phyloP scores from a whole-genome alignment of 106 monocot genomes.

The Dioscorea alata region DNA sequence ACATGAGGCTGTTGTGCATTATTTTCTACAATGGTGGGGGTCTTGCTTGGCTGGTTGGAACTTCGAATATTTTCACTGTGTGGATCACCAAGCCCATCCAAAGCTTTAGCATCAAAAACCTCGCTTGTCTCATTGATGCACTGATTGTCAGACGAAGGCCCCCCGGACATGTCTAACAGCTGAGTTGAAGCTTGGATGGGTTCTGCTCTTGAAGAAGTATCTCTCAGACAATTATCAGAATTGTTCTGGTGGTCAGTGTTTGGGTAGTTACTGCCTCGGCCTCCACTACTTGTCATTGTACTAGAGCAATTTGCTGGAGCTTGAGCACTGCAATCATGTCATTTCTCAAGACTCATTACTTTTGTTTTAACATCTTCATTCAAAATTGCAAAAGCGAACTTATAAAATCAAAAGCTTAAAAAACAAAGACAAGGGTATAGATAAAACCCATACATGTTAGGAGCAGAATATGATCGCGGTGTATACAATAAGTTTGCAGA shows the following conservation, averaged over 20 bases:
- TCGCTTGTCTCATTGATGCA: neutral
- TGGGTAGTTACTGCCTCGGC: neutral
- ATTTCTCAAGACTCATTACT: too few species aligned
- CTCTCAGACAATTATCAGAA: slow-evolving; percentile 14
- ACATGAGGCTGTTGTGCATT: neutral
- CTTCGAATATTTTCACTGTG: neutral
- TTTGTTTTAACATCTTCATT: too few species aligned
- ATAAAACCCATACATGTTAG: slow-evolving; percentile 29
- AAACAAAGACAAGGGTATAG: too few species aligned
- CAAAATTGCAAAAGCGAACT: too few species aligned
- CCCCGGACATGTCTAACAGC: neutral
- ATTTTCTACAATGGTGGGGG: neutral
- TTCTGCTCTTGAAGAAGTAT: slow-evolving; percentile 5
- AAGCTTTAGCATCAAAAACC: neutral
- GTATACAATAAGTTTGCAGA: slow-evolving; percentile 22
- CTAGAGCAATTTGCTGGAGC: neutral
- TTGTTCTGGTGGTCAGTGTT: slow-evolving; percentile 1
- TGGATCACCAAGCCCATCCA: neutral
- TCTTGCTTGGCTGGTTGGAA: slow-evolving; percentile 2
- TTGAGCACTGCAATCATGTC: slow-evolving; percentile 5
- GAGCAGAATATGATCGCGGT: slow-evolving; percentile 19
- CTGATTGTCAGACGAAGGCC: neutral
- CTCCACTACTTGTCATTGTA: slow-evolving; percentile 1
- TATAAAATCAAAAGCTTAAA: too few species aligned
- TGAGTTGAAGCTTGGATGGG: neutral